Percentiles rank a stretch among this genome's conserved stretches.
Evolutionary conservation across 192 early-diverging fungal species (phyloP).

Genomic region (Powellomyces hirtus): DNA sequence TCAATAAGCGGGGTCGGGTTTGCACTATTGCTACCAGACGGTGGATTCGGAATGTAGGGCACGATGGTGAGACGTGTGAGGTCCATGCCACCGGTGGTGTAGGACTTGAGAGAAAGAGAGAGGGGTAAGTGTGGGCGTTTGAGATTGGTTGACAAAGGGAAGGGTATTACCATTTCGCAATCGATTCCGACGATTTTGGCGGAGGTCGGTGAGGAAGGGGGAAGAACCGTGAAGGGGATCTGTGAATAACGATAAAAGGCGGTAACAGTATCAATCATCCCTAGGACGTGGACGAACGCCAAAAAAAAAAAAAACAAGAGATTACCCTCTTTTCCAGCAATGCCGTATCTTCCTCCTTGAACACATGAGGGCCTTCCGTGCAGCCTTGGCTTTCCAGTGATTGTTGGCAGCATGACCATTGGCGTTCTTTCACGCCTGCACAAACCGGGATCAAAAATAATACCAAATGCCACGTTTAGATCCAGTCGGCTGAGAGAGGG

Average conservation of each 20-base stretch:
- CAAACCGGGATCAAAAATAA: too few species aligned
- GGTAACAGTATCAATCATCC: neutral
- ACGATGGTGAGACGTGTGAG: constrained; percentile 60
- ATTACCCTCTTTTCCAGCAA: constrained; percentile 43
- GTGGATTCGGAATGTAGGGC: constrained; percentile 38
- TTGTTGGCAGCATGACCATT: constrained; percentile 52
- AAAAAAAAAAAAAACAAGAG: too few species aligned
- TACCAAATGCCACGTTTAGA: too few species aligned
- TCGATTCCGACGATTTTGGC: constrained; percentile 56
- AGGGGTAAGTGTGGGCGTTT: neutral
- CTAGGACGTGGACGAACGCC: neutral
- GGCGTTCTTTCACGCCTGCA: constrained; percentile 37
- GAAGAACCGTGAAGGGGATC: constrained; percentile 31
- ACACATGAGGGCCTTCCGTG: constrained; percentile 62
- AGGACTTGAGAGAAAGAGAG: constrained; percentile 48
- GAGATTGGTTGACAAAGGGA: neutral
- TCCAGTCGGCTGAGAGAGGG: too few species aligned
- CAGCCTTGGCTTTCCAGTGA: constrained; percentile 46
- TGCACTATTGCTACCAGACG: neutral
- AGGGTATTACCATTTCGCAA: constrained; percentile 65
- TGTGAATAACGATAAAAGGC: too few species aligned
- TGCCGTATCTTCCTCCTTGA: constrained; percentile 50
- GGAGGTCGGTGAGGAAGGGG: neutral
- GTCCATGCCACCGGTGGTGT: constrained; percentile 68
- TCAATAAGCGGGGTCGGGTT: constrained; percentile 41